phyloP scores from a whole-genome alignment of 2,329 filamentous ascomycete genomes.

The Cladosporium sp. region DNA sequence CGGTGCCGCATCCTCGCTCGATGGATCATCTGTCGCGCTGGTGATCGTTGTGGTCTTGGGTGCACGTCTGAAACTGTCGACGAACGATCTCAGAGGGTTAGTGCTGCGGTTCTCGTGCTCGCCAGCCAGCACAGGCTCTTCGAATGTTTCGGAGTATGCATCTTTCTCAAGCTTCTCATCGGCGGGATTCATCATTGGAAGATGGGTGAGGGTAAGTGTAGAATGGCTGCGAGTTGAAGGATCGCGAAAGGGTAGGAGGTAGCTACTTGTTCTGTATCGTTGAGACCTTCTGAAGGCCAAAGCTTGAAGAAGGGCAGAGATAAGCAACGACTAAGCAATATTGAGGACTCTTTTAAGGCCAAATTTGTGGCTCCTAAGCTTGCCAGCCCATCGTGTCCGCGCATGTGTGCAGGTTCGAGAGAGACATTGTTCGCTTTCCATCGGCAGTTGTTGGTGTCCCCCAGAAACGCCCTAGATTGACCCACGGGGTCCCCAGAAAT shows the following conservation, averaged over 20 bases:
- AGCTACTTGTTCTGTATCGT: no score
- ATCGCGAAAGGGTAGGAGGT: background rate
- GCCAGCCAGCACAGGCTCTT: background rate
- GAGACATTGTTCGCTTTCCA: background rate
- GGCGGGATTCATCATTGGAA: background rate
- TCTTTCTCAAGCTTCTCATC: background rate
- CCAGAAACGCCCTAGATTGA: background rate
- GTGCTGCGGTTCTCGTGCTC: background rate
- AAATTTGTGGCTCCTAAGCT: no score
- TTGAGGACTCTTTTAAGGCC: background rate
- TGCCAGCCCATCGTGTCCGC: background rate
- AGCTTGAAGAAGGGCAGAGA: background rate
- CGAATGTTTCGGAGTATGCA: background rate
- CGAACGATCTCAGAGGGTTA: background rate
- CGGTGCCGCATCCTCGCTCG: conserved; percentile 49
- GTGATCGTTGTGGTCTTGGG: background rate
- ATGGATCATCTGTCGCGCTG: conserved; percentile 55
- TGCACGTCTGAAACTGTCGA: background rate
- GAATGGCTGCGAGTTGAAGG: no score
- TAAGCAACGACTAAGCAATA: background rate
- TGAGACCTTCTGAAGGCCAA: background rate
- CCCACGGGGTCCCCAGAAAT: background rate
- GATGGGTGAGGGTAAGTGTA: no score
- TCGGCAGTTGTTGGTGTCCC: background rate
- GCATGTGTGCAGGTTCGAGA: background rate